Conservation (phyloP, 2,329 filamentous ascomycete genomes). For the Exophiala oligosperma region DNA sequence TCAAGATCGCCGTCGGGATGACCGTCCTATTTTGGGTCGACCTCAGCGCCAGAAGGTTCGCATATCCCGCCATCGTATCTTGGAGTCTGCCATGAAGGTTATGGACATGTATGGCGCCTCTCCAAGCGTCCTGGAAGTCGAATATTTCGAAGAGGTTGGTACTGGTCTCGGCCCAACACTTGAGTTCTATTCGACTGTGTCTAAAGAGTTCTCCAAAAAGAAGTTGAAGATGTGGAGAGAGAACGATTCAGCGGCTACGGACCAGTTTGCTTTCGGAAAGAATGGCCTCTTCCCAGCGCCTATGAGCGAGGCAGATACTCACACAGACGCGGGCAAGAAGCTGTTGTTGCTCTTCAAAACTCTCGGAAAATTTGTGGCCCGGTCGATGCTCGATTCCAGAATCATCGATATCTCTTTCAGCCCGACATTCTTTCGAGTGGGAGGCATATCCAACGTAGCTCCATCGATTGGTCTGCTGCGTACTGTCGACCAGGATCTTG, state of each 20-base stretch:
- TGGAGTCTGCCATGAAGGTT: constrained; percentile 95
- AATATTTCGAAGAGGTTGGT: constrained; percentile 98
- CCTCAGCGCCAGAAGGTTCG: constrained; percentile 97
- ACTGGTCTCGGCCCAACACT: constrained; percentile 93
- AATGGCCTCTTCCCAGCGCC: constrained; percentile 90
- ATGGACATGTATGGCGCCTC: constrained; percentile 99
- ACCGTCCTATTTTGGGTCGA: constrained; percentile 85
- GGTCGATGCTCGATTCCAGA: constrained; percentile 96
- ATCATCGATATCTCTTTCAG: constrained; percentile 99
- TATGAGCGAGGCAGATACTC: constrained; percentile 74
- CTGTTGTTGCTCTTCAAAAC: constrained; percentile 87
- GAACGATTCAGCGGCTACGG: constrained; percentile 65
- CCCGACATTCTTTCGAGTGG: constrained; percentile 94
- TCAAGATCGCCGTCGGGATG: constrained; percentile 78
- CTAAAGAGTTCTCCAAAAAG: constrained; percentile 95
- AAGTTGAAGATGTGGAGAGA: constrained; percentile 97
- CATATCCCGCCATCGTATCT: constrained; percentile 88
- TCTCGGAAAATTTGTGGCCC: constrained; percentile 93
- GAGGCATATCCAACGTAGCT: constrained; percentile 68
- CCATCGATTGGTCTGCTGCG: constrained; percentile 89
- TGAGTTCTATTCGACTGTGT: constrained; percentile 97
- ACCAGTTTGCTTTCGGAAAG: constrained; percentile 75
- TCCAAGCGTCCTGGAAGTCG: constrained; percentile 91
- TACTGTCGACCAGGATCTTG: constrained; percentile 81
- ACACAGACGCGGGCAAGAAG: constrained; percentile 77